Conservation (phyloP, 768 basidiomycete genomes). For the Suillus clintonianus region DNA sequence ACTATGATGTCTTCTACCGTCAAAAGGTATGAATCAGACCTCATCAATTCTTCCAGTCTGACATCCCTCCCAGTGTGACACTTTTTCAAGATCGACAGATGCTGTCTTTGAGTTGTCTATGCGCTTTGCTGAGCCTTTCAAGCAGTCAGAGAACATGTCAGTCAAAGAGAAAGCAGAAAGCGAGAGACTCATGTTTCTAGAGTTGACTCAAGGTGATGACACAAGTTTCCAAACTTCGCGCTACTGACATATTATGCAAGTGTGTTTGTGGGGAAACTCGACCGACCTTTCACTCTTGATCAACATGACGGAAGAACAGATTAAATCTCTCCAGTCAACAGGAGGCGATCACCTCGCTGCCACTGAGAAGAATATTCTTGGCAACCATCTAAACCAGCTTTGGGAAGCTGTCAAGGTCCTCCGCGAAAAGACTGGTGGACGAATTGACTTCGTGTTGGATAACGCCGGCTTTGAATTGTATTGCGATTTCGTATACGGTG, state of each 20-base stretch:
- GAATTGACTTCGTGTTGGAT: constrained; percentile 82
- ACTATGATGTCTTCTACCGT: constrained; percentile 94
- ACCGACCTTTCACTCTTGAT: constrained; percentile 94
- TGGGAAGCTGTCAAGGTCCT: constrained; percentile 78
- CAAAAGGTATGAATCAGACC: constrained; percentile 62
- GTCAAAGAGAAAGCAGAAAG: constrained; percentile 61
- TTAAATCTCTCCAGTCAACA: constrained; percentile 93
- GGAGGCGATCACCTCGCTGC: constrained; percentile 95
- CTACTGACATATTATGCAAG: constrained; percentile 37
- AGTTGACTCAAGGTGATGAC: constrained; percentile 81
- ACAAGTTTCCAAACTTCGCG: constrained; percentile 3
- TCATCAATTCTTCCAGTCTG: constrained; percentile 2
- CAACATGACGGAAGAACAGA: constrained; percentile 98
- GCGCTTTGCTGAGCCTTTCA: constrained; percentile 87
- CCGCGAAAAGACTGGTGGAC: constrained; percentile 67
- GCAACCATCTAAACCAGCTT: constrained; percentile 71
- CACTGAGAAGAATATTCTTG: constrained; percentile 94
- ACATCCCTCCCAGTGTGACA: constrained; percentile 68
- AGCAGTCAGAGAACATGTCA: constrained; percentile 53
- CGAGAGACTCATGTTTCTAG: constrained; percentile 84
- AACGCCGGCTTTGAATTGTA: constrained; percentile 87
- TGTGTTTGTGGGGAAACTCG: constrained; percentile 96
- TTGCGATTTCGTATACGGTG: constrained; percentile 85
- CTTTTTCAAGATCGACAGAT: constrained; percentile 88
- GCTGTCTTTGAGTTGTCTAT: constrained; percentile 94